A percentile compares a stretch with the other conserved stretches of the same genome.
Evolutionary conservation across 1,139 yeast genomes (phyloP).

Genomic region (Yamadazyma blattariae): DNA sequence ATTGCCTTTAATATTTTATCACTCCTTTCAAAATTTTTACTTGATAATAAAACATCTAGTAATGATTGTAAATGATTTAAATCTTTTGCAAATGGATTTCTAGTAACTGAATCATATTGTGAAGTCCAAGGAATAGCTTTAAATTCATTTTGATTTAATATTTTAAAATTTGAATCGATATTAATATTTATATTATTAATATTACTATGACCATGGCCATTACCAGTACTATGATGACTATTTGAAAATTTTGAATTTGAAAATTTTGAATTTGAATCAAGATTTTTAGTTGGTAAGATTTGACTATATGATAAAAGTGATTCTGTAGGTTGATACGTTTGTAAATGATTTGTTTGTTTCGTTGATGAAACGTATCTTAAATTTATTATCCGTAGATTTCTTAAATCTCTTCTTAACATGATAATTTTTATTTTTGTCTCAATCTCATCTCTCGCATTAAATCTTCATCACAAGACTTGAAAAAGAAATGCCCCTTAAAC

Average conservation of each 20-base stretch:
- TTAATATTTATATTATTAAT: too few species aligned
- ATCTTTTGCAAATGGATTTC: slow-evolving; percentile 53
- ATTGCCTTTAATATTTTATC: slow-evolving; percentile 60
- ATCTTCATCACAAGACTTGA: too few species aligned
- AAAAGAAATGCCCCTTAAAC: too few species aligned
- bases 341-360: neutral
- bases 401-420: neutral
- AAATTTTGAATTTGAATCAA: too few species aligned
- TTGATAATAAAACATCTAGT: slow-evolving; percentile 74
- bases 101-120: slow-evolving; percentile 39
- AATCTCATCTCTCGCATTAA: slow-evolving; percentile 1
- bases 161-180: neutral
- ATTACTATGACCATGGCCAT: too few species aligned
- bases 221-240: too few species aligned
- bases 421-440: neutral
- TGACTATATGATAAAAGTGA: slow-evolving; percentile 3
- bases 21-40: slow-evolving; percentile 71
- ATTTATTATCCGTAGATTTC: neutral
- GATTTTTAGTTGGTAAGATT: neutral
- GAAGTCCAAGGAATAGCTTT: slow-evolving; percentile 31
- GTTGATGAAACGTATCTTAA: neutral
- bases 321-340: neutral
- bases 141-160: too few species aligned
- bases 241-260: too few species aligned
- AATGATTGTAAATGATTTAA: slow-evolving; percentile 70